Percentiles rank a stretch among this genome's conserved stretches.
These are phyloP conservation scores for Pseudonitzschia delicatissima DNA, from an alignment of 108 stramenopile species.

Conservation along the genomic window DNA sequence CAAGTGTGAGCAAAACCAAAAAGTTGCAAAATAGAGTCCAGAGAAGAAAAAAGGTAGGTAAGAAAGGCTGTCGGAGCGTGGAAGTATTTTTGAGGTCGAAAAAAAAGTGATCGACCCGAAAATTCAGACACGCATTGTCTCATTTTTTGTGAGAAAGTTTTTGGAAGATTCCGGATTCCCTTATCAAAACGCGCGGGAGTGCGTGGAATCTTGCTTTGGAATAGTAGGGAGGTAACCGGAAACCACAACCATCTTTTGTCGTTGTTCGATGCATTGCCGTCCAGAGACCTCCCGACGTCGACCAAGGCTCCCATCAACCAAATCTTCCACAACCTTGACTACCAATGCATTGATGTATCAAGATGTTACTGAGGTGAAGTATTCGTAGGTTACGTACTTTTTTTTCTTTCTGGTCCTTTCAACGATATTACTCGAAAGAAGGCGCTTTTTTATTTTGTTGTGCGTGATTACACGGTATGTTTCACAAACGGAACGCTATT, in stretches of 20 bases:
- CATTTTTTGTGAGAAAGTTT: background rate
- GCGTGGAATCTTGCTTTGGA: conserved; percentile 2
- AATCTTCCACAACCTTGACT: background rate
- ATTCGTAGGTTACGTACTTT: background rate
- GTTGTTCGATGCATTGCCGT: background rate
- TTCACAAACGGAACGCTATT: background rate
- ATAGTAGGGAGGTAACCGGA: conserved; percentile 2
- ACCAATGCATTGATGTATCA: background rate
- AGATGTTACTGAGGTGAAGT: background rate
- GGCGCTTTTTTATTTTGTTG: conserved; percentile 44
- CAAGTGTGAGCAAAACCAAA: conserved; percentile 13
- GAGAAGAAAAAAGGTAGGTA: conserved; percentile 1
- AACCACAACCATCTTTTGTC: background rate
- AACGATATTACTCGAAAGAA: conserved; percentile 11
- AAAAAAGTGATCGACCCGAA: conserved; percentile 2
- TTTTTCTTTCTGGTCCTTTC: conserved; percentile 34
- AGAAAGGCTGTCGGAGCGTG: background rate
- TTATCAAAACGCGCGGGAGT: background rate
- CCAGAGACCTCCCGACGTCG: background rate
- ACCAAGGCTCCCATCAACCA: background rate
- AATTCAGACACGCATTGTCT: background rate
- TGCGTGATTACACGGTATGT: background rate
- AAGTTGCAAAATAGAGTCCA: background rate
- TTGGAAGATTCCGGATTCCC: conserved; percentile 6
- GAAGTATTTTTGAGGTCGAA: conserved; percentile 4